phyloP scores from a whole-genome alignment of 1,284 basidiomycete genomes.

The Heliocybe sulcata region DNA sequence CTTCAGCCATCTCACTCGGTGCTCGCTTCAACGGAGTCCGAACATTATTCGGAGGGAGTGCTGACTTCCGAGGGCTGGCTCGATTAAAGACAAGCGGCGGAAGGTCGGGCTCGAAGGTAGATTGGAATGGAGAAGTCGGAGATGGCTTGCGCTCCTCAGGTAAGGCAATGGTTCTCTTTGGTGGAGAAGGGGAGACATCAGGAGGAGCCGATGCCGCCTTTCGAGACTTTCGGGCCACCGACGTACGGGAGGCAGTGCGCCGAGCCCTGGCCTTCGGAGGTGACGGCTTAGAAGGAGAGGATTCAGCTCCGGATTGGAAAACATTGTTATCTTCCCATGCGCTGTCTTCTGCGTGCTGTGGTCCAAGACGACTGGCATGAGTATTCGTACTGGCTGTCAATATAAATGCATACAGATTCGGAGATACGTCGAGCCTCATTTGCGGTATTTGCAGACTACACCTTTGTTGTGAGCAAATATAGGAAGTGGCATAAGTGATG shows the following conservation, averaged over 20 bases:
- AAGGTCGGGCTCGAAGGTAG: constrained; percentile 52
- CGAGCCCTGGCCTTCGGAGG: constrained; percentile 39
- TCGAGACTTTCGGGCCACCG: constrained; percentile 30
- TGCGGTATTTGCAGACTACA: constrained; percentile 40
- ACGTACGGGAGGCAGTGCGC: constrained; percentile 30
- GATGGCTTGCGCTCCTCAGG: constrained; percentile 7
- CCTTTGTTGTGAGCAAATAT: neutral
- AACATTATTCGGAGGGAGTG: constrained; percentile 11
- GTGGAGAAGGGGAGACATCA: constrained; percentile 34
- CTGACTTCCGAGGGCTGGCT: constrained; percentile 9
- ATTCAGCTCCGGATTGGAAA: constrained; percentile 77
- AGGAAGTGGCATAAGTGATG: neutral
- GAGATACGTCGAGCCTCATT: constrained; percentile 47
- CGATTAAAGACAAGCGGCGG: constrained; percentile 25
- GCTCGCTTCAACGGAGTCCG: constrained; percentile 10
- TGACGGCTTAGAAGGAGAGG: constrained; percentile 60
- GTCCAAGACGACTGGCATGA: neutral
- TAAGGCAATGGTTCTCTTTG: constrained; percentile 5
- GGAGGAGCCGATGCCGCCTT: constrained; percentile 72
- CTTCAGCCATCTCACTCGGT: constrained; percentile 5
- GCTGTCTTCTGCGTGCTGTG: constrained; percentile 45
- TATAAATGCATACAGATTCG: constrained; percentile 24
- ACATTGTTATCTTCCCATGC: constrained; percentile 84
- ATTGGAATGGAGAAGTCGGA: constrained; percentile 18
- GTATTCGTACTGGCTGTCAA: neutral